A percentile compares a stretch with the other conserved stretches of the same genome.
Conservation (phyloP, 1,284 basidiomycete species). For the Trichosporon ovoides region DNA sequence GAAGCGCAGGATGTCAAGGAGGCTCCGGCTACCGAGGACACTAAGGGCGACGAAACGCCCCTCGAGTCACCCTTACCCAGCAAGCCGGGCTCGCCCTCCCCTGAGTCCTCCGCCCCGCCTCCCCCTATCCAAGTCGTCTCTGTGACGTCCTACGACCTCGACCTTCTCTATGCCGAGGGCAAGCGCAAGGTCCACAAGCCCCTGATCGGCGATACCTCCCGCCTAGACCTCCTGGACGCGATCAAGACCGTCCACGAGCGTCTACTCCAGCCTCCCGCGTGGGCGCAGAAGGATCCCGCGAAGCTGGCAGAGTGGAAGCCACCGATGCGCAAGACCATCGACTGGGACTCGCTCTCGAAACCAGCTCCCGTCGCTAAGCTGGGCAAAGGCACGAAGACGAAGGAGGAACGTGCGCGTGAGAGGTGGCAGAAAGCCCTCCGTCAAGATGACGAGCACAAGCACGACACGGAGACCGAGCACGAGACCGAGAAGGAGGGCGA, state of each 20-base stretch:
- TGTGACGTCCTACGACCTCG: conserved; percentile 66
- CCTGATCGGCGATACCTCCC: conserved; percentile 56
- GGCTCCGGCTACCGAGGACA: background rate
- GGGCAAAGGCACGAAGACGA: background rate
- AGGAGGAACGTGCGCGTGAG: background rate
- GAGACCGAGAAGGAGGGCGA: conserved; percentile 30
- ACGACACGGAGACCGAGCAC: conserved; percentile 14
- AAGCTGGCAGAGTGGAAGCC: conserved; percentile 64
- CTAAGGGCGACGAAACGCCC: background rate
- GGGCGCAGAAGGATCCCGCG: conserved; percentile 55
- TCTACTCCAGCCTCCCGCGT: conserved; percentile 63
- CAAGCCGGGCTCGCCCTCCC: background rate
- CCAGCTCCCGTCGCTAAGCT: conserved; percentile 8
- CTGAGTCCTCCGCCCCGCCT: background rate
- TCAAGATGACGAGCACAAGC: conserved; percentile 17
- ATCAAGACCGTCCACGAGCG: conserved; percentile 64
- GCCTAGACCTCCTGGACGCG: conserved; percentile 59
- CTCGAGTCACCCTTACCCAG: background rate
- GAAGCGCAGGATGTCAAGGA: too few relatives aligned
- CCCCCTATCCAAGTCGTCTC: conserved; percentile 55
- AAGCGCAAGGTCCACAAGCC: conserved; percentile 53
- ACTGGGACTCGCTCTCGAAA: conserved; percentile 59
- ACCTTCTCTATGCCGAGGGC: conserved; percentile 34
- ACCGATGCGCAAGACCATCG: conserved; percentile 58
- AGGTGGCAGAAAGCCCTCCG: background rate